Evolutionary conservation across 2,329 filamentous ascomycete genomes (phyloP).

Genomic region (Aphanocladium album): DNA sequence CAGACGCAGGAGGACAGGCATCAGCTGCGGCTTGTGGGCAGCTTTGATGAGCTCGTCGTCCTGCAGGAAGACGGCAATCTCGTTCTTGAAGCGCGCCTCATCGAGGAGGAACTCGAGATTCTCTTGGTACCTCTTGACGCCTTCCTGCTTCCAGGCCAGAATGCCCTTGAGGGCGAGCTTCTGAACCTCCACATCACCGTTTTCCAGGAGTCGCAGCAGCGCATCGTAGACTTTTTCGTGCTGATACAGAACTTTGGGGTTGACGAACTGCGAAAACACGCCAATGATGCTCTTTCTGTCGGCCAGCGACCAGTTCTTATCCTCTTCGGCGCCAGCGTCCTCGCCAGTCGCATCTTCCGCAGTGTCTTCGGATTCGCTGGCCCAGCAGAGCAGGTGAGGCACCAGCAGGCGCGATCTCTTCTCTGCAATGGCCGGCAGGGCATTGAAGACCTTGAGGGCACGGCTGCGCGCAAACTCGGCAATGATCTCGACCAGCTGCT

Average conservation of each 20-base stretch:
- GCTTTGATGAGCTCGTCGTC: conserved; percentile 67
- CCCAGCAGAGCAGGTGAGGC: conserved; percentile 81
- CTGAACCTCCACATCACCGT: conserved; percentile 88
- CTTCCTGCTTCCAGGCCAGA: conserved; percentile 80
- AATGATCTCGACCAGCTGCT: conserved; percentile 47
- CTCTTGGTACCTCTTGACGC: conserved; percentile 73
- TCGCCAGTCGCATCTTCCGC: conserved; percentile 41
- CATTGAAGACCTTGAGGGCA: conserved; percentile 72
- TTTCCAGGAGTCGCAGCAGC: conserved; percentile 70
- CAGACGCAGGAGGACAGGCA: conserved; percentile 81
- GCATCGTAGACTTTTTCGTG: conserved; percentile 70
- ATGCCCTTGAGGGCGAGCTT: conserved; percentile 79
- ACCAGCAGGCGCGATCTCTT: conserved; percentile 80
- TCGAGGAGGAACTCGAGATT: conserved; percentile 83
- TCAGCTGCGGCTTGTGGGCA: conserved; percentile 66
- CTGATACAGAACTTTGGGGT: conserved; percentile 78
- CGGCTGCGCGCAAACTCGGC: conserved; percentile 63
- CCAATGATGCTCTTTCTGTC: conserved; percentile 81
- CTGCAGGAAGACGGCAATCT: conserved; percentile 83
- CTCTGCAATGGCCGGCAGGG: conserved; percentile 72
- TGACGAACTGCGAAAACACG: conserved; percentile 79
- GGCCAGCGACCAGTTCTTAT: conserved; percentile 60
- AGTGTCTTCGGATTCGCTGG: conserved; percentile 45
- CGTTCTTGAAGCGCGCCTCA: conserved; percentile 86
- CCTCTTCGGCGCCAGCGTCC: conserved; percentile 37